These are phyloP conservation scores for Entomortierella beljakovae DNA, from an alignment of 192 early-diverging fungal genomes.

Conservation along the genomic window DNA sequence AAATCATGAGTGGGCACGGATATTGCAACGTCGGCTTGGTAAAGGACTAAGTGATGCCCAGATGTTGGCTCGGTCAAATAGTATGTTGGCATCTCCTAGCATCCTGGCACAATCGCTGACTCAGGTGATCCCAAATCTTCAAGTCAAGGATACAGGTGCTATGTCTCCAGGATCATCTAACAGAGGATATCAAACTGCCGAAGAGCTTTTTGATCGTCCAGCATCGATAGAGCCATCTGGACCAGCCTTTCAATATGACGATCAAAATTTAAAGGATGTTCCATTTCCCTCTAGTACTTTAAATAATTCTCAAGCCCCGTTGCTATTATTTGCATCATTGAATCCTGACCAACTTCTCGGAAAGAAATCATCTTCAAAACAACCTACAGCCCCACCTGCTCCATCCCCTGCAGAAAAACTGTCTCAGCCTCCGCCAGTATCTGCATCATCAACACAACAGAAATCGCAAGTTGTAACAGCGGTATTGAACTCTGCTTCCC, in stretches of 20 bases:
- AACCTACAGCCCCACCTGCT: slow-evolving; percentile 27
- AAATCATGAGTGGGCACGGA: slow-evolving; percentile 44
- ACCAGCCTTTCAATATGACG: slow-evolving; percentile 21
- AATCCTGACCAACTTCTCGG: slow-evolving; percentile 39
- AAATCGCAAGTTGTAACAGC: neutral
- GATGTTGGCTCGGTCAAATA: slow-evolving; percentile 40
- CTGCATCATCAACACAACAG: neutral
- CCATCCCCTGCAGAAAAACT: slow-evolving; percentile 6
- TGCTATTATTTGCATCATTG: slow-evolving; percentile 44
- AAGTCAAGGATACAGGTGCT: slow-evolving; percentile 37
- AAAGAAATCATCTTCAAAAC: slow-evolving; percentile 12
- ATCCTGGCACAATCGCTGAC: slow-evolving; percentile 47
- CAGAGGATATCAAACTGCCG: slow-evolving; percentile 44
- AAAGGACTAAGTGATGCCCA: slow-evolving; percentile 48
- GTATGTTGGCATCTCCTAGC: slow-evolving; percentile 50
- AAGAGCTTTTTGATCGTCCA: slow-evolving; percentile 51
- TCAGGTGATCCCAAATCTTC: slow-evolving; percentile 46
- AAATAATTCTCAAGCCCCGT: slow-evolving; percentile 7
- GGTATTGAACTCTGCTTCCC: neutral
- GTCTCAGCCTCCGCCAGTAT: slow-evolving; percentile 7
- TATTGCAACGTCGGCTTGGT: slow-evolving; percentile 35
- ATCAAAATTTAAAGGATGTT: slow-evolving; percentile 17
- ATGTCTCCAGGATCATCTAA: slow-evolving; percentile 19
- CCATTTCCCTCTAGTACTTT: slow-evolving; percentile 35
- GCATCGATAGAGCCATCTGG: slow-evolving; percentile 31